These are phyloP conservation scores for Fusarium beomiforme DNA, from an alignment of 2,329 filamentous ascomycete genomes.

Conservation along the genomic window DNA sequence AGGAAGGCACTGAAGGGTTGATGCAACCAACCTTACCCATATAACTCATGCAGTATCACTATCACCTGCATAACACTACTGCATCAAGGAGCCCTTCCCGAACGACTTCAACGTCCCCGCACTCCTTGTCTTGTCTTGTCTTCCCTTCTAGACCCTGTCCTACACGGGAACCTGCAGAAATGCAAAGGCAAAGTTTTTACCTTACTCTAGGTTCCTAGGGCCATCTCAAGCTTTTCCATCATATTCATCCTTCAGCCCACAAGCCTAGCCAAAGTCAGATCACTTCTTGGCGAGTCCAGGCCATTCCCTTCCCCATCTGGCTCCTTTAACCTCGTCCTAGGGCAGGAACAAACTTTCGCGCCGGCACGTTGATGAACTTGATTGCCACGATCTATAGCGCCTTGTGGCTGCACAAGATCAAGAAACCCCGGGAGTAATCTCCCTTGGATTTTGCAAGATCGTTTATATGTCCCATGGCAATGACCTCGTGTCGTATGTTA, in stretches of 20 bases:
- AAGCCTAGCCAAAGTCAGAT: slow-evolving; percentile 15
- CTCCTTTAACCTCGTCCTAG: slow-evolving; percentile 1
- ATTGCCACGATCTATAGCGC: slow-evolving; percentile 25
- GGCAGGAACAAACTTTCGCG: slow-evolving; percentile 25
- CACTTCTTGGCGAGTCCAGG: slow-evolving; percentile 24
- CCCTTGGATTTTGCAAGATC: neutral
- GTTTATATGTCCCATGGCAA: neutral
- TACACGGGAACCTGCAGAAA: slow-evolving; percentile 35
- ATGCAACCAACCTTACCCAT: slow-evolving; percentile 11
- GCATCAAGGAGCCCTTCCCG: neutral
- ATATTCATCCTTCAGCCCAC: slow-evolving; percentile 23
- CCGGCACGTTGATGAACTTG: slow-evolving; percentile 22
- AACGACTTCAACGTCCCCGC: slow-evolving; percentile 17
- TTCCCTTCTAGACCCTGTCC: neutral
- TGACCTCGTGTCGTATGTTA: too few species aligned
- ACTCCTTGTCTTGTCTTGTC: neutral
- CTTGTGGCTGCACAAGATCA: neutral
- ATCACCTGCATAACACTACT: slow-evolving; percentile 27
- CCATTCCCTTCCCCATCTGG: slow-evolving; percentile 14
- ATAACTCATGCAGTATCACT: slow-evolving; percentile 32
- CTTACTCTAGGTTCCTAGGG: neutral
- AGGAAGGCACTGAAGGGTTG: neutral
- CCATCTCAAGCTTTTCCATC: slow-evolving; percentile 19
- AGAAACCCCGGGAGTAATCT: neutral
- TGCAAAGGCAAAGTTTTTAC: slow-evolving; percentile 7